Evolutionary conservation across 108 stramenopile genomes (phyloP), one percentile per base, ranked within the genome.

Genomic region (Chaetoceros muelleri): DNA sequence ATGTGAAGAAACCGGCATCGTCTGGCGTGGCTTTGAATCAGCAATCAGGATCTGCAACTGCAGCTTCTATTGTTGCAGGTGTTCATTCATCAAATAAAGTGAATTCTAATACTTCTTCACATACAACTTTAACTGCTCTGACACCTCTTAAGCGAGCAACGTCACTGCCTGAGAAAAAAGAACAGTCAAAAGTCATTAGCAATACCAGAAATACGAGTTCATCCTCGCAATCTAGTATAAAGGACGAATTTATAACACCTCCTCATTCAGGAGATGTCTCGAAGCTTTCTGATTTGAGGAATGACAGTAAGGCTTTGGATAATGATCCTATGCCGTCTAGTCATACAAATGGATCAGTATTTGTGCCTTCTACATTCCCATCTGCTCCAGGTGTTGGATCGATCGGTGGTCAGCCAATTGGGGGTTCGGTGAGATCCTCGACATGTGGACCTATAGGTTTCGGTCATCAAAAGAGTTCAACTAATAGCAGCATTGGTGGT

Each of bases 31-130:
- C 34, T 19, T 16, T 54, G 1, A 26, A 5, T 53, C 51, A 13
- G 5, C 23, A 3, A 23, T 23, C 47, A 21, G 19, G 28, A 1
- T 64, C 73, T 23, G 58, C 63, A 16, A 64, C 78, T 25, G 88
- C 81, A 2, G 88, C 88, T 1, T 84, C 84, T 22, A 81, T 90
- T 24, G 88, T 90, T 44, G 88, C 88, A 30, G 88, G 88, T 0
- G 66, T 75, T 23, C 72, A 70, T 24, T 58, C 57, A 24, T 49
- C 65, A 17, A 63, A 65, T 19, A 30, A 64, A 20, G 62, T 68
- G 19, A 69, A 69, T 22, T 30, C 60, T 16, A 27, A 58, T 16
- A 66, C 77, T 22, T 62, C 73, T 27, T 64, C 82, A n/a, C 84
- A 80, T 53, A 80, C 83, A 7, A 83, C 87, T 2, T 66, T 85